Percentiles rank a stretch among this genome's conserved stretches.
phyloP scores from a whole-genome alignment of 345 rosid species.

The Ceriops tagal region DNA sequence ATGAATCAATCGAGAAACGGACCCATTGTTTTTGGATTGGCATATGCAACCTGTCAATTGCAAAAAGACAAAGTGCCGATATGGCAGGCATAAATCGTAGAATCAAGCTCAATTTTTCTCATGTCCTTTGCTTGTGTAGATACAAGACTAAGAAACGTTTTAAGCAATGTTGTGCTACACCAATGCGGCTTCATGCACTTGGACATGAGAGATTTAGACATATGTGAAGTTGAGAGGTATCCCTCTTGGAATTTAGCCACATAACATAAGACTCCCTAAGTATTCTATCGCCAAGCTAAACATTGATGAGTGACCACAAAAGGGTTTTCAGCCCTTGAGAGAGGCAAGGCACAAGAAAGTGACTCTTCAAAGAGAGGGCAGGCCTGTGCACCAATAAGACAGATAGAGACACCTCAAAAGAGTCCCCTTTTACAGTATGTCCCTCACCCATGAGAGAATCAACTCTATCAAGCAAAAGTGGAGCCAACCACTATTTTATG shows the following conservation, averaged over 20 bases:
- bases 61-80: not conserved
- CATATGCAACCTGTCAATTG: not conserved
- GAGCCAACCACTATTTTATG: conserved; percentile 25
- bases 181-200: conserved; percentile 9
- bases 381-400: conserved; percentile 20
- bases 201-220: conserved; percentile 21
- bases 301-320: conserved; percentile 20
- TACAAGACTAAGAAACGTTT: not conserved
- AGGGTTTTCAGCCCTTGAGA: conserved; percentile 10
- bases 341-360: conserved; percentile 26
- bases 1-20: not conserved
- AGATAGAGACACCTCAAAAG: conserved; percentile 51
- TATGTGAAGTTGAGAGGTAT: conserved; percentile 29
- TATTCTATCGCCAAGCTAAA: not conserved
- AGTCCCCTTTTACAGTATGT: conserved; percentile 7
- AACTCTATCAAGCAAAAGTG: conserved; percentile 16
- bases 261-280: conserved; percentile 8
- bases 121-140: not conserved
- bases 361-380: conserved; percentile 45
- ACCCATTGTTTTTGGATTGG: conserved; percentile 3
- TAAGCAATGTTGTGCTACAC: not conserved
- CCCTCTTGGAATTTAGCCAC: conserved; percentile 18
- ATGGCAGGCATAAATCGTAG: conserved; percentile 8
- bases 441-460: not conserved
- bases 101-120: not conserved